These are phyloP conservation scores for Microdochium bolleyi DNA, from an alignment of 2,329 filamentous ascomycete genomes.

Conservation along the genomic window DNA sequence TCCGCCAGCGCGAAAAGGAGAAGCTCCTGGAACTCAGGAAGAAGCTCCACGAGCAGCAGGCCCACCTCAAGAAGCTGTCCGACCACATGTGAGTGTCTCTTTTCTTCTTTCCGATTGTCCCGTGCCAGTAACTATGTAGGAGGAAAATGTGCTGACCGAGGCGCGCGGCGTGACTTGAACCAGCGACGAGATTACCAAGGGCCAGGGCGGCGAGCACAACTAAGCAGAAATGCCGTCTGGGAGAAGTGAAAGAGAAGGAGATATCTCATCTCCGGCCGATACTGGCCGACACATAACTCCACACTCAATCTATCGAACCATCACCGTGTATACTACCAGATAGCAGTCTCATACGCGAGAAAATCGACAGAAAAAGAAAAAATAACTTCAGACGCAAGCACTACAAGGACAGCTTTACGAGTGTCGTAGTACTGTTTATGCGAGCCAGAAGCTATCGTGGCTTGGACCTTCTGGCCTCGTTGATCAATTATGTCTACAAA, in stretches of 20 bases:
- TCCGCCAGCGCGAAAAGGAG: slow-evolving; percentile 80
- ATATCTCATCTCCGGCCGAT: too few relatives aligned
- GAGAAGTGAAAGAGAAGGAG: neutral
- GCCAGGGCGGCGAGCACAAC: slow-evolving; percentile 61
- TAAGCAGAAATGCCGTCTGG: slow-evolving; percentile 19
- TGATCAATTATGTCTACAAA: neutral
- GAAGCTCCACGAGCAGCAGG: slow-evolving; percentile 68
- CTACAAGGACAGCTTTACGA: neutral
- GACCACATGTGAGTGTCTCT: slow-evolving; percentile 66
- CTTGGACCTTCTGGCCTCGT: too few relatives aligned
- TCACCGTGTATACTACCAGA: too few relatives aligned
- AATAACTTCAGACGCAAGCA: too few relatives aligned
- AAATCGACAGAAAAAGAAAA: too few relatives aligned
- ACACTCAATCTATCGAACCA: too few relatives aligned
- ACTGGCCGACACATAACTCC: too few relatives aligned
- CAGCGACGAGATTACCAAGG: slow-evolving; percentile 71
- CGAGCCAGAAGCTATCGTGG: too few relatives aligned
- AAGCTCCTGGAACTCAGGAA: slow-evolving; percentile 74
- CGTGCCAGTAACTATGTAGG: neutral
- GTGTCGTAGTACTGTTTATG: too few relatives aligned
- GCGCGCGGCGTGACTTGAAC: slow-evolving; percentile 2
- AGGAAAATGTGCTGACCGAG: slow-evolving; percentile 4
- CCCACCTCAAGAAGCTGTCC: slow-evolving; percentile 77
- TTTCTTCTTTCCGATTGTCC: slow-evolving; percentile 2
- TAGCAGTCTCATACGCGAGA: too few relatives aligned